Evolutionary conservation across 192 early-diverging fungal species (phyloP).

Genomic region (Coemansia sp.): DNA sequence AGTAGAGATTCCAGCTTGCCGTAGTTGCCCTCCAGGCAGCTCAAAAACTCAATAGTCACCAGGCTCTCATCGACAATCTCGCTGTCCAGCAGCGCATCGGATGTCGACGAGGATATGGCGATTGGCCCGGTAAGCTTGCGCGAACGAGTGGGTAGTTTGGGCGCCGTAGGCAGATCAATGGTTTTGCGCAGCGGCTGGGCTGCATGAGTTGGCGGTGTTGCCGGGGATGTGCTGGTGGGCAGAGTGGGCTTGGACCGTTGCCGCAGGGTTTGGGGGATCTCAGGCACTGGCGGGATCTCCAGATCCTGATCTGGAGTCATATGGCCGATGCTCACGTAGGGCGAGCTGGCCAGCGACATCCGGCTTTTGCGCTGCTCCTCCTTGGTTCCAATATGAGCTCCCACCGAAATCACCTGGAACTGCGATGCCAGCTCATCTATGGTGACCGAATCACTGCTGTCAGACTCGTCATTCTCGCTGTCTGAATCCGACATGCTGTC

Average conservation of each 20-base stretch:
- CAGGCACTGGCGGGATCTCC: slow-evolving; percentile 19
- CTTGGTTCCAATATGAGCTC: slow-evolving; percentile 47
- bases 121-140: slow-evolving; percentile 16
- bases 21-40: slow-evolving; percentile 43
- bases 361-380: slow-evolving; percentile 51
- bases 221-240: not conserved
- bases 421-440: slow-evolving; percentile 52
- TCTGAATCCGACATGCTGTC: not conserved
- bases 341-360: slow-evolving; percentile 34
- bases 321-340: slow-evolving; percentile 16
- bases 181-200: slow-evolving; percentile 28
- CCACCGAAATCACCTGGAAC: slow-evolving; percentile 39
- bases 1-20: slow-evolving; percentile 32
- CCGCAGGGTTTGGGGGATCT: slow-evolving; percentile 9
- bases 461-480: slow-evolving; percentile 11
- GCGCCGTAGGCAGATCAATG: slow-evolving; percentile 28
- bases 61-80: slow-evolving; percentile 45
- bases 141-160: not conserved
- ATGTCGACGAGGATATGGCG: slow-evolving; percentile 28
- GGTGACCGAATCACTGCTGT: slow-evolving; percentile 27
- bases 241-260: slow-evolving; percentile 10
- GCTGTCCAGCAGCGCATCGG: slow-evolving; percentile 39
- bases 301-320: slow-evolving; percentile 15
- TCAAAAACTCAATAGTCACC: slow-evolving; percentile 48
- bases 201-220: slow-evolving; percentile 1